A percentile compares a stretch with the other conserved stretches of the same genome.
phyloP scores from a whole-genome alignment of 2,329 filamentous ascomycete genomes.

The Fusarium sarcochroum region DNA sequence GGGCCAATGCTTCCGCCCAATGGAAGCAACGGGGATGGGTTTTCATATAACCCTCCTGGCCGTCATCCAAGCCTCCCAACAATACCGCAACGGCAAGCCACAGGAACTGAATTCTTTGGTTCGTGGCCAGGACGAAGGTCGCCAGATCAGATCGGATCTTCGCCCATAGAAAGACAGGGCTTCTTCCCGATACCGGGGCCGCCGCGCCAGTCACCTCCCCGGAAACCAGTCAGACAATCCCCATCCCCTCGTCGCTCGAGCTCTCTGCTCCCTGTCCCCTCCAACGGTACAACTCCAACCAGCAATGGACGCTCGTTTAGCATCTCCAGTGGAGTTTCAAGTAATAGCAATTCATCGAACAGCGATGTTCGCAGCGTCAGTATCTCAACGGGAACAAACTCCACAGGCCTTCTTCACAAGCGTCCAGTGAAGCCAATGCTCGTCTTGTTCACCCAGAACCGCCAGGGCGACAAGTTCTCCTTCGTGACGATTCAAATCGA shows the following conservation, averaged over 20 bases:
- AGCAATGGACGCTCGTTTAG: slow-evolving; percentile 40
- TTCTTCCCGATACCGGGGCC: slow-evolving; percentile 20
- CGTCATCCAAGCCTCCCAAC: slow-evolving; percentile 39
- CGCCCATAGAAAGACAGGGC: slow-evolving; percentile 30
- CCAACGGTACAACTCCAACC: slow-evolving; percentile 21
- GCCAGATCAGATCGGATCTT: slow-evolving; percentile 29
- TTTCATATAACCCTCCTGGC: slow-evolving; percentile 14
- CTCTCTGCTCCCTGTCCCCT: slow-evolving; percentile 16
- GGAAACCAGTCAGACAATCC: slow-evolving; percentile 38
- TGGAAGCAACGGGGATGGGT: slow-evolving; percentile 4
- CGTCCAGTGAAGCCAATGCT: slow-evolving; percentile 53
- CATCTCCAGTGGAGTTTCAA: slow-evolving; percentile 43
- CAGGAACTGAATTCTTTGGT: slow-evolving; percentile 19
- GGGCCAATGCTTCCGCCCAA: slow-evolving; percentile 4
- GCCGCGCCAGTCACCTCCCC: slow-evolving; percentile 21
- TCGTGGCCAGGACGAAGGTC: slow-evolving; percentile 41
- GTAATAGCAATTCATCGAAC: slow-evolving; percentile 46
- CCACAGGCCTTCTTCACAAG: slow-evolving; percentile 50
- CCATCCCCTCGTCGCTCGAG: slow-evolving; percentile 37
- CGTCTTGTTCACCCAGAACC: slow-evolving; percentile 52
- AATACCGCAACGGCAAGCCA: slow-evolving; percentile 39
- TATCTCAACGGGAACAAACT: slow-evolving; percentile 46
- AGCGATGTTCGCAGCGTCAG: slow-evolving; percentile 45
- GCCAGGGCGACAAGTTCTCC: slow-evolving; percentile 38
- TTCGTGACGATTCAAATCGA: slow-evolving; percentile 53